phyloP scores from a whole-genome alignment of 345 rosid genomes.

The Leavenworthia alabamica region DNA sequence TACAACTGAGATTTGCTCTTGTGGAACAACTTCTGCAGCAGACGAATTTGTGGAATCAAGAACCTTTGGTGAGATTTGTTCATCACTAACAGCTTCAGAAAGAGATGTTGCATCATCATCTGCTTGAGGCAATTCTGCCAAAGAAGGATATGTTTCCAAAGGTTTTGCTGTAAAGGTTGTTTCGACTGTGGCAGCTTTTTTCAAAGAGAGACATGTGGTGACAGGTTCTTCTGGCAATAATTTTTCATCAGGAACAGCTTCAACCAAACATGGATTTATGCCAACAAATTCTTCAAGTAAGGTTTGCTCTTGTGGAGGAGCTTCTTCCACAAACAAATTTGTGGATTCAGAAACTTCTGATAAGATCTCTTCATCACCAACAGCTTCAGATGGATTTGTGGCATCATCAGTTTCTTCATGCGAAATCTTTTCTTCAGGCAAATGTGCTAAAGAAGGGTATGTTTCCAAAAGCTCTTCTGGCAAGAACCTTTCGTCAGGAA shows the following conservation, averaged over 20 bases:
- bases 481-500: slow-evolving; percentile 2
- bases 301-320: background rate
- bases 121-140: slow-evolving; percentile 1
- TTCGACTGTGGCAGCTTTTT: background rate
- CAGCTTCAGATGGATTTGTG: slow-evolving; percentile 10
- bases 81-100: background rate
- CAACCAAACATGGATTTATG: background rate
- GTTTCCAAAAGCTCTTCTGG: slow-evolving; percentile 6
- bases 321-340: slow-evolving; percentile 1
- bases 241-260: slow-evolving; percentile 9
- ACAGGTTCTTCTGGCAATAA: slow-evolving; percentile 12
- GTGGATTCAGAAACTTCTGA: background rate
- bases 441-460: slow-evolving; percentile 1
- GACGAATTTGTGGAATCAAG: background rate
- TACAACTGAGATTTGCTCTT: background rate
- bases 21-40: background rate
- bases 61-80: background rate
- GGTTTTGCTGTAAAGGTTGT: background rate
- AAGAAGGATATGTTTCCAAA: background rate
- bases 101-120: background rate
- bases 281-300: background rate
- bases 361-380: slow-evolving; percentile 1
- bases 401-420: slow-evolving; percentile 12
- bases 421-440: background rate
- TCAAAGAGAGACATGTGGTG: slow-evolving; percentile 7